Base-by-base conservation (phyloP, 2,329 filamentous ascomycete species). In the Claviceps arundinis region DNA sequence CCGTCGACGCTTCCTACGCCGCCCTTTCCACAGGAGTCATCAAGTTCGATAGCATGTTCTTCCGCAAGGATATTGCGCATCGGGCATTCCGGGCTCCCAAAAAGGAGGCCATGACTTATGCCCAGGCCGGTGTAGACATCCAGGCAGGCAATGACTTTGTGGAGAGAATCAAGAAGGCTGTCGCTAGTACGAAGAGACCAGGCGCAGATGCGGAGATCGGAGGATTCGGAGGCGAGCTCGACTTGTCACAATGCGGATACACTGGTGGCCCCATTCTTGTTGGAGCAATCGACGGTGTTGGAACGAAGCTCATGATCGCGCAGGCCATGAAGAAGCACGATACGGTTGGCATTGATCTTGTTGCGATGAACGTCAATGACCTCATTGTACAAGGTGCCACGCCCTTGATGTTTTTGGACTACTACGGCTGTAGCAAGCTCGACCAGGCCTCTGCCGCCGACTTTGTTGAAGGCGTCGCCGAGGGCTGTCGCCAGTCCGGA, bases 321-420 rank as follows among this genome's bases (percentile, higher is more conserved):
- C 91, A 96, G 65, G 80, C 82, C 13, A 87, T 94, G 73, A 78
- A 82, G 60, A 89, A 94, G 70, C 93, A 96, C 70, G 84, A 91
- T 68, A 95, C 90, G 3, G 91, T 98, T 11, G 93, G 93, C 55
- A 89, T 98, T 60, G 93, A 98, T 65, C 79, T 98, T 38, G 93
- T 98, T 4, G 93, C 93, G 59, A 97, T 97, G 91, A 97, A 96
- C 68, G 93, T 97, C 65, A 98, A 98, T 68, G 93, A 98, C 64
- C 77, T 98, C 0, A 84, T 98, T 50, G 93, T 97, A 8, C 90
- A 97, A 72, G 93, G 93, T 51, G 93, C 93, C 13, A 88, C 93
- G 60, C 90, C 93, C 2, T 77, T 97, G 57, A 93, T 93, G 76
- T 97, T 98, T 78, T 82, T 97, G 56, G 93, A 98, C 73, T 97